Evolutionary conservation across 2,329 filamentous ascomycete species (phyloP).

Genomic region (Blumeria graminis): DNA sequence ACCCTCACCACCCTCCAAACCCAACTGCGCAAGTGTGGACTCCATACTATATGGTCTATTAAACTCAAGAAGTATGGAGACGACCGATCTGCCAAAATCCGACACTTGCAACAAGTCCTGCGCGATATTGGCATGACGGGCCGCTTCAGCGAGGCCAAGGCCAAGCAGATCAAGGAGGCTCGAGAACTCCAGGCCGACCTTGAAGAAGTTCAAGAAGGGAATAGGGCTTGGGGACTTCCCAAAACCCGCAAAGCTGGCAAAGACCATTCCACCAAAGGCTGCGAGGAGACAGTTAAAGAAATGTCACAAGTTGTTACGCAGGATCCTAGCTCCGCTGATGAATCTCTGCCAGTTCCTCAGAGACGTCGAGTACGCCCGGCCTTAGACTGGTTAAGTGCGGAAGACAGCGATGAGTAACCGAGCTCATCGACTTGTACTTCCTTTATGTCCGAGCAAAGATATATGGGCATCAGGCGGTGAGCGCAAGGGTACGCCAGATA

Average conservation of each 20-base stretch:
- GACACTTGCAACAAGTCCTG: constrained; percentile 57
- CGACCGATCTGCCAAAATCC: constrained; percentile 55
- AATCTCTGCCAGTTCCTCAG: not conserved
- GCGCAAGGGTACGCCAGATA: too few species aligned
- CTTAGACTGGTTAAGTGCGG: constrained; percentile 44
- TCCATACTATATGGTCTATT: constrained; percentile 75
- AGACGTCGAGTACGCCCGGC: constrained; percentile 15
- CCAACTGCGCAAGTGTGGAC: constrained; percentile 70
- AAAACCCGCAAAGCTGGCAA: constrained; percentile 13
- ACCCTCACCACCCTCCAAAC: constrained; percentile 77
- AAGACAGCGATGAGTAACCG: constrained; percentile 21
- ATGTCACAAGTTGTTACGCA: not conserved
- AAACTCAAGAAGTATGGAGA: constrained; percentile 54
- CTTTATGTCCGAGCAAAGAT: too few species aligned
- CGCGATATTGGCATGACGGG: constrained; percentile 69
- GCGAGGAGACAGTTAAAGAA: not conserved
- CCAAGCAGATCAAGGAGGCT: constrained; percentile 64
- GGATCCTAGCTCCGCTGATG: constrained; percentile 2
- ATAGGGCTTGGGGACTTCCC: constrained; percentile 46
- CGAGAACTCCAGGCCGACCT: constrained; percentile 68
- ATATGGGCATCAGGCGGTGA: too few species aligned
- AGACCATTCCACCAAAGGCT: constrained; percentile 2
- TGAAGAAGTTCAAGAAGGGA: constrained; percentile 62
- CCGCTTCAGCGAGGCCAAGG: constrained; percentile 64
- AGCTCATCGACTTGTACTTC: not conserved